Conservation (phyloP, 768 basidiomycete species). For the Pleurotus sapidus region DNA sequence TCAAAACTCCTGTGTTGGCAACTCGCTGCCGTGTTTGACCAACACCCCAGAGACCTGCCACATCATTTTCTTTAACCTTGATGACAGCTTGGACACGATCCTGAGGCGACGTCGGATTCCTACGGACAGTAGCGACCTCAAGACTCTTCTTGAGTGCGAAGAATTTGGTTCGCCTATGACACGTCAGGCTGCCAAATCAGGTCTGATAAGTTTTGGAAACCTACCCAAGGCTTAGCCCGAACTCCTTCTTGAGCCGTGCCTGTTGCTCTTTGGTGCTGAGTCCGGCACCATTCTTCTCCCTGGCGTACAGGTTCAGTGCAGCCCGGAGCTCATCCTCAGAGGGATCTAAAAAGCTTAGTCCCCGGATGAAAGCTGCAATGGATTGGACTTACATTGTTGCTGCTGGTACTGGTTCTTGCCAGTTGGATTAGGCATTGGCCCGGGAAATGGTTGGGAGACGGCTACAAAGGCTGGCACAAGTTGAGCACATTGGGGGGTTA, state of each 20-base stretch:
- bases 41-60: slow-evolving; percentile 13
- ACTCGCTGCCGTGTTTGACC: slow-evolving; percentile 11
- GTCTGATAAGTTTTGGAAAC: background rate
- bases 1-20: slow-evolving; percentile 11
- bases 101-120: background rate
- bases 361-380: too few species aligned
- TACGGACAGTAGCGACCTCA: background rate
- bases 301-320: slow-evolving; percentile 7
- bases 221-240: background rate
- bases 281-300: slow-evolving; percentile 10
- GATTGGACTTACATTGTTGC: too few species aligned
- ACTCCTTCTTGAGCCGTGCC: background rate
- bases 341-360: slow-evolving; percentile 1
- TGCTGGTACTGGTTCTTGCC: too few species aligned
- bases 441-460: too few species aligned
- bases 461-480: too few species aligned
- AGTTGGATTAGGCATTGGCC: too few species aligned
- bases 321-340: slow-evolving; percentile 1
- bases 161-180: slow-evolving; percentile 2
- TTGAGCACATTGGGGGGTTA: too few species aligned
- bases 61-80: slow-evolving; percentile 10
- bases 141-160: background rate
- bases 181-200: too few species aligned
- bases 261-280: slow-evolving; percentile 2
- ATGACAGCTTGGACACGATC: background rate